Evolutionary conservation across 2,329 filamentous ascomycete genomes (phyloP), one percentile per base, ranked within the genome.

Genomic region (Cytospora leucostoma): DNA sequence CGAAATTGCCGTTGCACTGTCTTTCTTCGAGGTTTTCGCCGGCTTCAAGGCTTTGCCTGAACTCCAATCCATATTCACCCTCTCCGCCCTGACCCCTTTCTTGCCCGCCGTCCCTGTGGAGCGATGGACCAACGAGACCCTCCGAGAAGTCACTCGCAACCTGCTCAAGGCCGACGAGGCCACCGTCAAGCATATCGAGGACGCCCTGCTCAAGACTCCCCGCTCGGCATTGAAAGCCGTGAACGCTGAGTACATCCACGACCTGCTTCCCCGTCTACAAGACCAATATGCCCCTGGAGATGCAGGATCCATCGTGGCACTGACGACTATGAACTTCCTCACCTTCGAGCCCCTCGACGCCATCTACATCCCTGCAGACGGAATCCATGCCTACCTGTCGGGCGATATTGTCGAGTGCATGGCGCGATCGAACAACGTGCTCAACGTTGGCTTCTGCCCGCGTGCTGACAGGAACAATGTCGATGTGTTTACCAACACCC

Each of bases 351-450:
- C 88, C 0, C 89, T 89, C 17, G 84, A 91, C 58, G 83, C 85
- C 10, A 81, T 92, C 58, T 91, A 84, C 71, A 88, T 92, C 17
- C 89, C 88, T 0, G 88, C 88, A 0, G 88, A 92, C 67, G 88
- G 88, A 5, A 89, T 91, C 60, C 88, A 92, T 70, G 89, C 89
- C 0, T 92, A 91, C 70, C 78, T 92, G 0, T 82, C 82, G 4
- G 90, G 90, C 3, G 86, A 92, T 71, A 91, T 92, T 58, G 85
- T 92, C 68, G 89, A 92, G 74, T 92, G 89, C 75, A 92, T 92
- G 89, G 89, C 89, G 1, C 82, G 88, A 8, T 87, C 82, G 21
- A 88, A 92, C 77, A 91, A 92, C 63, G 89, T 93, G 2, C 79
- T 93, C 56, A 91, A 90, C 73, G 86, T 84, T 0, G 89, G 90